Evolutionary conservation across 2,329 filamentous ascomycete species (phyloP).

Genomic region (Davidsoniella virescens): DNA sequence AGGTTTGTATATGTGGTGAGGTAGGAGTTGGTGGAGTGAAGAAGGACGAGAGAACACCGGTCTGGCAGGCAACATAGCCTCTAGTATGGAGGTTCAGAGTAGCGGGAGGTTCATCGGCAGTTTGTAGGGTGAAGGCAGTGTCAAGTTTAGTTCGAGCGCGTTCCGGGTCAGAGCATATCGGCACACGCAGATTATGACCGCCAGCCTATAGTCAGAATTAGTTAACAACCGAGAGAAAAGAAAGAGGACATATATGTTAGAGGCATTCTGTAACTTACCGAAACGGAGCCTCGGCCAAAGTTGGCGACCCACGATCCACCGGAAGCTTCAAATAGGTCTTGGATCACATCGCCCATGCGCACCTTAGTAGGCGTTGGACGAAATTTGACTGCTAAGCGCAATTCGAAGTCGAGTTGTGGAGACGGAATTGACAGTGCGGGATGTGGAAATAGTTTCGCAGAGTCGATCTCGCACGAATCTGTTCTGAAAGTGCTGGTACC

Average conservation of each 20-base stretch:
- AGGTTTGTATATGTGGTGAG: no score
- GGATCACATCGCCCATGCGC: slow-evolving; percentile 11
- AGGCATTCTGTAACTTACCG: slow-evolving; percentile 23
- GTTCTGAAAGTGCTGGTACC: background rate
- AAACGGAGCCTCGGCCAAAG: slow-evolving; percentile 31
- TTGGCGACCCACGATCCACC: slow-evolving; percentile 31
- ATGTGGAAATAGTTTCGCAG: slow-evolving; percentile 21
- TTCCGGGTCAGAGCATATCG: background rate
- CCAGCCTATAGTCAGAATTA: slow-evolving; percentile 20
- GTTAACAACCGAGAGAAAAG: slow-evolving; percentile 11
- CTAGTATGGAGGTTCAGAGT: slow-evolving; percentile 30
- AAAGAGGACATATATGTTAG: slow-evolving; percentile 18
- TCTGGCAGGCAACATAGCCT: slow-evolving; percentile 31
- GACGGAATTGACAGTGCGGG: slow-evolving; percentile 28
- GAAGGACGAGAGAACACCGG: slow-evolving; percentile 26
- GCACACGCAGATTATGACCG: slow-evolving; percentile 23
- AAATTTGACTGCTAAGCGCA: slow-evolving; percentile 29
- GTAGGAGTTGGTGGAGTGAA: slow-evolving; percentile 17
- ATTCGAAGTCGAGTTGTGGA: slow-evolving; percentile 32
- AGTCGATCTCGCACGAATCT: background rate
- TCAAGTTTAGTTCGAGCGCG: slow-evolving; percentile 9
- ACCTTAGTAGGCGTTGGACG: background rate
- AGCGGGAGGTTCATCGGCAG: slow-evolving; percentile 30
- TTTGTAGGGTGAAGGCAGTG: slow-evolving; percentile 30
- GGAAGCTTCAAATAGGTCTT: slow-evolving; percentile 33